Evolutionary conservation across 2,329 filamentous ascomycete genomes (phyloP), one percentile per base, ranked within the genome.

Genomic region (Mycosphaerella arachidis): DNA sequence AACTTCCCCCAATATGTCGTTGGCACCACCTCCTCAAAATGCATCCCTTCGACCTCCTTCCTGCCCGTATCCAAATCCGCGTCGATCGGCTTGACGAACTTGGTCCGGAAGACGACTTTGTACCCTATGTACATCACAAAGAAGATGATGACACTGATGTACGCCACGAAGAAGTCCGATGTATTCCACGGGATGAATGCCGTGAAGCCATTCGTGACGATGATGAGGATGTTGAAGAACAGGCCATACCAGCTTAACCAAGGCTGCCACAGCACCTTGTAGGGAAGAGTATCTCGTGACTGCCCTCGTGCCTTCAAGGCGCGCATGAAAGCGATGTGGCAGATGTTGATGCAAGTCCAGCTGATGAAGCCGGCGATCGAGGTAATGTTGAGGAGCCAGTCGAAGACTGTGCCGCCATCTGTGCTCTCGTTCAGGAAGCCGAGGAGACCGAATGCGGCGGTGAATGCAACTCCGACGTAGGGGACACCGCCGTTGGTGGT

Each of bases 291-390:
- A 40, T 85, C 79, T 6, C 89, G 82, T 63, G 85, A 81, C 31
- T 92, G 79, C 0, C 88, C 88, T 70, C 93, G 90, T 0, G 81
- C 86, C 29, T 82, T 77, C 55, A 89, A 80, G 0, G 90, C 89
- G 53, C 86, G 85, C 72, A 87, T 80, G 73, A 91, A 94, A 59
- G 83, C 83, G 58, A 92, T 76, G 73, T 90, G 93, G 0, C 88
- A 87, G 58, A 86, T 81, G 67, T 84, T 86, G 71, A 90, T 86
- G 66, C 86, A 84, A 45, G 81, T 81, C 75, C 87, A 91, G 71
- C 89, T 89, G 75, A 91, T 86, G 13, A 91, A 81, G 68, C 90
- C 87, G 1, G 88, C 89, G 0, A 89, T 87, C 10, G 89, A 91
- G 18, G 90, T 80, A 69, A 90, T 75, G 60, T 83, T 88, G 45